A percentile compares a stretch with the other conserved stretches of the same genome.
These are phyloP conservation scores for Pythium grandisporangium DNA, from an alignment of 352 stramenopile species.

Conservation along the genomic window DNA sequence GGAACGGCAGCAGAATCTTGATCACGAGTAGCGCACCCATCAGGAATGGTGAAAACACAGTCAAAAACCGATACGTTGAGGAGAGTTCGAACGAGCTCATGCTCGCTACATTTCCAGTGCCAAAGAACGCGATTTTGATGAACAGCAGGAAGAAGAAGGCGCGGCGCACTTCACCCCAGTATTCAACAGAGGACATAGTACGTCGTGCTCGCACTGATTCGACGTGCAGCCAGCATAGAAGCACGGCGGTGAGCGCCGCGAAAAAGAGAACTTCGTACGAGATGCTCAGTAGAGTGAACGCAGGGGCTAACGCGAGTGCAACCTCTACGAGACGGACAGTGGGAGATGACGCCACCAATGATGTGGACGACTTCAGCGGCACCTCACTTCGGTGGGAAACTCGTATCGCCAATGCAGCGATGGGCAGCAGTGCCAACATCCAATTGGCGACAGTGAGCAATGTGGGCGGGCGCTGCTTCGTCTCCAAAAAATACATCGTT, in stretches of 20 bases:
- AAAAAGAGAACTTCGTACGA: constrained; percentile 84
- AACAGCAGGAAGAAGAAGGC: constrained; percentile 76
- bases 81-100: constrained; percentile 86
- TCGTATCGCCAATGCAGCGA: constrained; percentile 19
- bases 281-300: constrained; percentile 71
- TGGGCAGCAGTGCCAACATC: constrained; percentile 28
- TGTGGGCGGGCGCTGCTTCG: constrained; percentile 40
- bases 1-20: constrained; percentile 77
- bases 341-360: neutral
- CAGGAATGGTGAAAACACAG: constrained; percentile 73
- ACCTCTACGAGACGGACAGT: constrained; percentile 35
- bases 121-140: constrained; percentile 81
- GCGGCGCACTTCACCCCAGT: constrained; percentile 35
- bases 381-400: constrained; percentile 1
- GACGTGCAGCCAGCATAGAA: constrained; percentile 52
- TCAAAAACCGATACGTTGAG: constrained; percentile 79
- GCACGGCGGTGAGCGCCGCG: constrained; percentile 35
- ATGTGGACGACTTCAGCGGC: neutral
- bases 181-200: neutral
- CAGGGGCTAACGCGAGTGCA: constrained; percentile 43
- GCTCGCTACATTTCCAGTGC: constrained; percentile 76
- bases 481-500: constrained; percentile 44
- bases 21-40: constrained; percentile 72
- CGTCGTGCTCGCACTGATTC: constrained; percentile 16
- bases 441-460: constrained; percentile 47